Conservation (phyloP, 2,329 filamentous ascomycete genomes). For the Geosmithia flava region DNA sequence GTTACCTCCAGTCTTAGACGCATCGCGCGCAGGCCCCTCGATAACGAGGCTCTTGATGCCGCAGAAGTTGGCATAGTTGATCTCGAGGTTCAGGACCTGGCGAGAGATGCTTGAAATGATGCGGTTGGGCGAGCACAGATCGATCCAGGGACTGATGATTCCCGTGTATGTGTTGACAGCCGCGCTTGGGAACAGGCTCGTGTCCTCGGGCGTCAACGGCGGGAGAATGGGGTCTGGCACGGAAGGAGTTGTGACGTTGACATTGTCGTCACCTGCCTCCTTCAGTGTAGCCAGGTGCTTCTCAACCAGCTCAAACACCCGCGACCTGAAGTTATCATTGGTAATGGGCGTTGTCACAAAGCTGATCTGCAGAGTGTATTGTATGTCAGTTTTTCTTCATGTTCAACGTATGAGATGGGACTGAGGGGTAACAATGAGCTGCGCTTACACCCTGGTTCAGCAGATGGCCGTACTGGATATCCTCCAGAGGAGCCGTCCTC, state of each 20-base stretch:
- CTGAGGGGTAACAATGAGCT: neutral
- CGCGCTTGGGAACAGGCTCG: slow-evolving; percentile 55
- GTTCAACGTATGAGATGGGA: neutral
- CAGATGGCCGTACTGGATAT: slow-evolving; percentile 53
- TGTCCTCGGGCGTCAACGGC: slow-evolving; percentile 70
- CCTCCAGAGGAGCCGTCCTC: slow-evolving; percentile 45
- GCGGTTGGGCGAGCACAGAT: slow-evolving; percentile 72
- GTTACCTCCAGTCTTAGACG: slow-evolving; percentile 35
- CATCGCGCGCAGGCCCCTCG: slow-evolving; percentile 59
- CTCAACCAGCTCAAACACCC: slow-evolving; percentile 51
- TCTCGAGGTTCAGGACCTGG: slow-evolving; percentile 80
- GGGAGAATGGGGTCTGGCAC: slow-evolving; percentile 45
- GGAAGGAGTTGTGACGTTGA: slow-evolving; percentile 28
- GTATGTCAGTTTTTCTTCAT: neutral
- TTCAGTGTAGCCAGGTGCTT: slow-evolving; percentile 37
- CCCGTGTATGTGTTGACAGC: slow-evolving; percentile 64
- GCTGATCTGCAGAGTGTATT: slow-evolving; percentile 44
- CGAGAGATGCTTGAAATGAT: slow-evolving; percentile 76
- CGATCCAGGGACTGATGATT: slow-evolving; percentile 84
- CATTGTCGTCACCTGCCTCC: slow-evolving; percentile 21
- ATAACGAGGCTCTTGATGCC: slow-evolving; percentile 76
- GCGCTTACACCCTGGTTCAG: slow-evolving; percentile 55
- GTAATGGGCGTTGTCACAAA: slow-evolving; percentile 72
- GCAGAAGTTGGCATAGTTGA: slow-evolving; percentile 92
- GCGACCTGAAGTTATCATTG: slow-evolving; percentile 56